Conservation (phyloP, 2,329 filamentous ascomycete species). For the Colletotrichum musicola region DNA sequence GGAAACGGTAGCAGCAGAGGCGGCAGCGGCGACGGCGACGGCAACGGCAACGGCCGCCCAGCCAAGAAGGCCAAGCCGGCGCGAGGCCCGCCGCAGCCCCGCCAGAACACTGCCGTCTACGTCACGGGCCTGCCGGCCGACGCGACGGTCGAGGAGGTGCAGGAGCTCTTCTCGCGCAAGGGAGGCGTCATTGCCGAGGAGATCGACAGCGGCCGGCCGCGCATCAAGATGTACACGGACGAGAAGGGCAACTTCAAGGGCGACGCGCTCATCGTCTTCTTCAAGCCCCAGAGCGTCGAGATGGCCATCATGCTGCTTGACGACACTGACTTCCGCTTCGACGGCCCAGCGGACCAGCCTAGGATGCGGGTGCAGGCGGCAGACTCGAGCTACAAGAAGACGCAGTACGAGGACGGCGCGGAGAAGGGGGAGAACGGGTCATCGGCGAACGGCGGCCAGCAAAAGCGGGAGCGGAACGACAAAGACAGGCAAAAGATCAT, state of each 20-base stretch:
- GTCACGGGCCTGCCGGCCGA: constrained; percentile 89
- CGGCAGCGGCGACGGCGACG: constrained; percentile 9
- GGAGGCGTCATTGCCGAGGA: constrained; percentile 94
- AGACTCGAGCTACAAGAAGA: constrained; percentile 92
- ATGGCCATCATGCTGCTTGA: constrained; percentile 86
- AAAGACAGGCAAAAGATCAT: constrained; percentile 91
- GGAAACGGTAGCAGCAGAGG: constrained; percentile 52
- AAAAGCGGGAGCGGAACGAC: constrained; percentile 55
- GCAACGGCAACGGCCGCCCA: constrained; percentile 46
- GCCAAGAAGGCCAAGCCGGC: constrained; percentile 62
- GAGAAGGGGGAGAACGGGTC: constrained; percentile 52
- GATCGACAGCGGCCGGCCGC: constrained; percentile 86
- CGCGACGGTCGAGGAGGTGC: constrained; percentile 82
- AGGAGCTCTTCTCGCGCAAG: constrained; percentile 84
- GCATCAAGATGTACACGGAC: constrained; percentile 94
- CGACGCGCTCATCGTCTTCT: constrained; percentile 93
- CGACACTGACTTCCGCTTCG: constrained; percentile 83
- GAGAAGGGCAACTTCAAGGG: constrained; percentile 89
- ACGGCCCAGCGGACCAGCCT: constrained; percentile 64
- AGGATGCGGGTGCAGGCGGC: constrained; percentile 86
- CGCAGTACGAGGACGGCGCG: constrained; percentile 70
- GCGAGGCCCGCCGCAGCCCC: constrained; percentile 62
- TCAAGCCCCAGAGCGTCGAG: constrained; percentile 92
- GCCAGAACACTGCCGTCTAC: constrained; percentile 90
- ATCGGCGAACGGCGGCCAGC: constrained; percentile 49